Conservation (phyloP, 2,329 filamentous ascomycete genomes). For the Hawksworthiomyces lignivorus region DNA sequence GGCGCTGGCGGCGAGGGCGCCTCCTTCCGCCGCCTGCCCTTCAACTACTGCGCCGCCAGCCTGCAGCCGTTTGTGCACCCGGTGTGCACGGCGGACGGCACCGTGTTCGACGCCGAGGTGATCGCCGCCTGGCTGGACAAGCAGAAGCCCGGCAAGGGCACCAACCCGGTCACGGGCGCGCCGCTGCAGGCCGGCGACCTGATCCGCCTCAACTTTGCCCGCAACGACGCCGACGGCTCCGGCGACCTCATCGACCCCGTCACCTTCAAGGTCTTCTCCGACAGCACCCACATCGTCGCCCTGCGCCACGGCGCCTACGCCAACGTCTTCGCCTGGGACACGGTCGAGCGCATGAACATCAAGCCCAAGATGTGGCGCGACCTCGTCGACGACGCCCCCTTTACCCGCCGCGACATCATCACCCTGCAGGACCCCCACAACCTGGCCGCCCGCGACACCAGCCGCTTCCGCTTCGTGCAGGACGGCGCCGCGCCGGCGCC, state of each 20-base stretch:
- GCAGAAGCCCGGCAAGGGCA: constrained; percentile 63
- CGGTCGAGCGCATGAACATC: constrained; percentile 88
- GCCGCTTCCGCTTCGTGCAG: constrained; percentile 79
- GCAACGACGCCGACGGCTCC: constrained; percentile 69
- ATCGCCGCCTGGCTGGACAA: constrained; percentile 93
- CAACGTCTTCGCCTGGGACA: constrained; percentile 96
- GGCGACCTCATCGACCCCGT: constrained; percentile 92
- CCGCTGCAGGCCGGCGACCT: constrained; percentile 74
- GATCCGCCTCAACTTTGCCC: constrained; percentile 83
- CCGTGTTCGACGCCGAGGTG: constrained; percentile 90
- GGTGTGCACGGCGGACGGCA: constrained; percentile 81
- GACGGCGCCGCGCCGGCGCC: constrained; percentile 66
- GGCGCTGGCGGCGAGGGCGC: constrained; percentile 11
- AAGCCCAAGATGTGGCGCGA: constrained; percentile 96
- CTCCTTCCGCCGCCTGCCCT: constrained; percentile 79
- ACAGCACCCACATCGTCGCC: constrained; percentile 95
- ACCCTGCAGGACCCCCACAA: constrained; percentile 95
- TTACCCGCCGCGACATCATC: constrained; percentile 85
- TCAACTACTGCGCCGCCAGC: constrained; percentile 95
- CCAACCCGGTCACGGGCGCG: constrained; percentile 80
- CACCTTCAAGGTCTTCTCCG: constrained; percentile 94
- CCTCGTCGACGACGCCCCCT: constrained; percentile 78
- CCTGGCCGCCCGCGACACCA: constrained; percentile 71
- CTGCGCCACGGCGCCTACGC: constrained; percentile 72
- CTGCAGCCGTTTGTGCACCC: constrained; percentile 93